A percentile compares a stretch with the other conserved stretches of the same genome.
These are phyloP conservation scores for Aspergillus alliaceus DNA, from an alignment of 2,329 filamentous ascomycete species.

Conservation along the genomic window DNA sequence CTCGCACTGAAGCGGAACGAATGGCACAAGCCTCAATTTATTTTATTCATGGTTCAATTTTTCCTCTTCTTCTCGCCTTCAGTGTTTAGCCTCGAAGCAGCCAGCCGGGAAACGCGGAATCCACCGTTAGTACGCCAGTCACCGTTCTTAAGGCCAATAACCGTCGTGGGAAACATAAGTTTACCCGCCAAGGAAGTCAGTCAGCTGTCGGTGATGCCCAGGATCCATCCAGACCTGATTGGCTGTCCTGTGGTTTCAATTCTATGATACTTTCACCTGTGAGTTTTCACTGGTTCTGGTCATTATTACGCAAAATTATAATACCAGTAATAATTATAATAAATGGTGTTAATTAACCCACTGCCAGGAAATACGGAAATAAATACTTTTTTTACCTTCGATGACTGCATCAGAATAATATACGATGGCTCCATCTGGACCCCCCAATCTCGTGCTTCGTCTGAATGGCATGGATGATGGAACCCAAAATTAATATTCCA, in stretches of 20 bases:
- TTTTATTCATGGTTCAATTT: background rate
- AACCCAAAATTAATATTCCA: conserved; percentile 11
- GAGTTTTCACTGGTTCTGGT: background rate
- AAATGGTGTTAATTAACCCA: background rate
- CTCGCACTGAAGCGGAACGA: background rate
- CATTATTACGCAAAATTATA: background rate
- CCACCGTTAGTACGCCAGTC: conserved; percentile 5
- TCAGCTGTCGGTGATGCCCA: conserved; percentile 15
- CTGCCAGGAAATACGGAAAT: background rate
- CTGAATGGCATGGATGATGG: conserved; percentile 8
- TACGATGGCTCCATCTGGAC: conserved; percentile 11
- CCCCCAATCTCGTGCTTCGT: conserved; percentile 12
- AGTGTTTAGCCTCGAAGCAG: conserved; percentile 5
- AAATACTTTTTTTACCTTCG: conserved; percentile 6
- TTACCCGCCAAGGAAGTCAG: conserved; percentile 3
- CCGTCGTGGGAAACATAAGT: conserved; percentile 1
- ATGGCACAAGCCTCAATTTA: background rate
- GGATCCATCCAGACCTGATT: background rate
- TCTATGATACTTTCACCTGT: background rate
- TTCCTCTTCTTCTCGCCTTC: background rate
- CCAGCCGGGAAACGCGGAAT: conserved; percentile 11
- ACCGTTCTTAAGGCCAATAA: conserved; percentile 5
- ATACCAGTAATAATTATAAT: background rate
- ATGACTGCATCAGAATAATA: conserved; percentile 13
- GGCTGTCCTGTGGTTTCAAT: conserved; percentile 7